phyloP scores from a whole-genome alignment of 768 basidiomycete genomes.

The Mycena polygramma region DNA sequence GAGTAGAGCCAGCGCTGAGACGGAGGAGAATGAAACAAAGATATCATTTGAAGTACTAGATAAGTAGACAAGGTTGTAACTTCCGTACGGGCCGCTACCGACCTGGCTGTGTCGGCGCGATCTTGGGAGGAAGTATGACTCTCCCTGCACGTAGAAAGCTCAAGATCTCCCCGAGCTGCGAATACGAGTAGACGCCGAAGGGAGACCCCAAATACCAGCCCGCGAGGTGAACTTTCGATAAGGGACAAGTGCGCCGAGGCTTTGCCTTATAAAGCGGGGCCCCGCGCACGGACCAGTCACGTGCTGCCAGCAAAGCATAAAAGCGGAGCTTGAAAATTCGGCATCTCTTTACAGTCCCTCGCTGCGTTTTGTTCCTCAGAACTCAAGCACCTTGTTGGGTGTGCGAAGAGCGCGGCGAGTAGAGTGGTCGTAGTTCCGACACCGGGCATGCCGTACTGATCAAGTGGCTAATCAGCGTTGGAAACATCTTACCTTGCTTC shows the following conservation, averaged over 20 bases:
- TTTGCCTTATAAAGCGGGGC: constrained; percentile 35
- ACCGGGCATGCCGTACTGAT: constrained; percentile 81
- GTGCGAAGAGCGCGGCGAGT: constrained; percentile 55
- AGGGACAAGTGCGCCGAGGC: constrained; percentile 23
- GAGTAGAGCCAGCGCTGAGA: too few species aligned
- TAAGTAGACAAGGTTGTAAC: constrained; percentile 51
- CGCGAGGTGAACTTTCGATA: constrained; percentile 81
- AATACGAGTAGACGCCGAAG: constrained; percentile 39
- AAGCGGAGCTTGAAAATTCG: constrained; percentile 34
- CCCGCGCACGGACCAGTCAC: constrained; percentile 68
- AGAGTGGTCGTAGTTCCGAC: constrained; percentile 60
- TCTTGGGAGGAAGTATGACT: constrained; percentile 76
- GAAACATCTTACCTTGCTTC: constrained; percentile 54
- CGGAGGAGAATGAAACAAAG: not conserved
- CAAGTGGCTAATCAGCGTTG: constrained; percentile 80
- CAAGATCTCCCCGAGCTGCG: constrained; percentile 62
- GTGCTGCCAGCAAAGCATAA: constrained; percentile 34
- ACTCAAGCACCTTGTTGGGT: constrained; percentile 37
- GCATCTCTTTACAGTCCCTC: constrained; percentile 46
- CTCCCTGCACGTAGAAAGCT: constrained; percentile 69
- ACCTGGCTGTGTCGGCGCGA: constrained; percentile 64
- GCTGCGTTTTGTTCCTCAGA: constrained; percentile 40
- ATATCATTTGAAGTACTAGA: too few species aligned
- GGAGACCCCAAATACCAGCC: constrained; percentile 80
- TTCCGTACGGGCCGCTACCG: constrained; percentile 76